phyloP scores from a whole-genome alignment of 495 filamentous ascomycete species.

The Trichodelitschia bisporula region DNA sequence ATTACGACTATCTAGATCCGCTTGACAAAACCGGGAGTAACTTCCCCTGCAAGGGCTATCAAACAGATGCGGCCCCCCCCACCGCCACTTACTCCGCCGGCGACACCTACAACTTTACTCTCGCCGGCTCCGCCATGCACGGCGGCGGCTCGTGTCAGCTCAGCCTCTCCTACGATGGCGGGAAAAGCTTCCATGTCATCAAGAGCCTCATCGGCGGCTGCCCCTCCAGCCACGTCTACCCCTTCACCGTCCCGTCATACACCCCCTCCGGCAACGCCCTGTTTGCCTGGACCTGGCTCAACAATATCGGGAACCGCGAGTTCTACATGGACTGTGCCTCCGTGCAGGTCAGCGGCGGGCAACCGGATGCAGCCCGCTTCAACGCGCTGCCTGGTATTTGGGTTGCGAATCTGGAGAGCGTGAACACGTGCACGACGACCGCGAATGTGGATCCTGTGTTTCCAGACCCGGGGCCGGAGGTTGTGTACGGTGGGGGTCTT shows the following conservation, averaged over 20 bases:
- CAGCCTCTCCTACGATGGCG: constrained; percentile 35
- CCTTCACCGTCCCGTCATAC: constrained; percentile 38
- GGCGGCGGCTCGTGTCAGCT: constrained; percentile 42
- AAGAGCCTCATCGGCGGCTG: constrained; percentile 39
- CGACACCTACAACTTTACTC: constrained; percentile 27
- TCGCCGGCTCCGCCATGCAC: constrained; percentile 32
- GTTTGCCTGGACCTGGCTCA: constrained; percentile 43
- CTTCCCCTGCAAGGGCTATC: constrained; percentile 47
- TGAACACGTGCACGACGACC: constrained; percentile 23
- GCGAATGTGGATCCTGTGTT: constrained; percentile 35
- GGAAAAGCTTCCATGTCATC: constrained; percentile 35
- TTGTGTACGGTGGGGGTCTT: constrained; percentile 16
- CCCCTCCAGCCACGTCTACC: constrained; percentile 24
- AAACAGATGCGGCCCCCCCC: constrained; percentile 21
- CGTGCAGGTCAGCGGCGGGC: constrained; percentile 20
- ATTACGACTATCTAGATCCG: constrained; percentile 32
- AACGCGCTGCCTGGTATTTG: constrained; percentile 26
- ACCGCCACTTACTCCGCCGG: constrained; percentile 30
- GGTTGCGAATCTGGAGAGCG: constrained; percentile 27
- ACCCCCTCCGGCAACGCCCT: constrained; percentile 31
- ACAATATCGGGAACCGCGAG: constrained; percentile 41
- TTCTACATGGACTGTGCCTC: constrained; percentile 44
- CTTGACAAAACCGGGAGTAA: constrained; percentile 22
- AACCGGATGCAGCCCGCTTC: not conserved
- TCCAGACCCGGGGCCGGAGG: constrained; percentile 46